Conservation (phyloP, 2,329 filamentous ascomycete genomes). For the Fusarium cyanostomum region DNA sequence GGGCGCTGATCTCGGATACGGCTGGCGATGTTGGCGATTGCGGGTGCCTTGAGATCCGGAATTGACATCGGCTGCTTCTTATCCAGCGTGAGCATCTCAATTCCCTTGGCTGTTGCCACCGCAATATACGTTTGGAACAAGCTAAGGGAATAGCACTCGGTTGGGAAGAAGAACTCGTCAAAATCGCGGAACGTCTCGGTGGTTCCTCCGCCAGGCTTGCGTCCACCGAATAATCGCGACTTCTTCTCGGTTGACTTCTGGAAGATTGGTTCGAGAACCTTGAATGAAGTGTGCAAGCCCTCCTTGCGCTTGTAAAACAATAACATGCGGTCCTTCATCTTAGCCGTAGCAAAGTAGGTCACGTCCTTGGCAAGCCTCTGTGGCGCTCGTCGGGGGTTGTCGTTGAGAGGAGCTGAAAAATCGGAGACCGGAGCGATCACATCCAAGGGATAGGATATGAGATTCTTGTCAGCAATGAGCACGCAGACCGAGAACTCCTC, state of each 20-base stretch:
- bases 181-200: constrained; percentile 98
- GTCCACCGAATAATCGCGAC: constrained; percentile 70
- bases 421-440: constrained; percentile 74
- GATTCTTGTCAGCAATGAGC: constrained; percentile 87
- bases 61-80: constrained; percentile 97
- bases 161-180: constrained; percentile 98
- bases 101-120: constrained; percentile 88
- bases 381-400: constrained; percentile 84
- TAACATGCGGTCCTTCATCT: constrained; percentile 95
- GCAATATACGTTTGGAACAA: constrained; percentile 95
- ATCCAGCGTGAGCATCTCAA: constrained; percentile 95
- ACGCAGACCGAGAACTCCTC: constrained; percentile 96
- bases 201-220: constrained; percentile 69
- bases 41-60: constrained; percentile 81
- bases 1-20: constrained; percentile 86
- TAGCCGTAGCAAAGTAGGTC: constrained; percentile 93
- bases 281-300: constrained; percentile 91
- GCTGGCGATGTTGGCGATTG: constrained; percentile 84
- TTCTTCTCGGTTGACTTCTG: constrained; percentile 91
- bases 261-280: constrained; percentile 93
- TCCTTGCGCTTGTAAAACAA: constrained; percentile 98
- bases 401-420: constrained; percentile 69
- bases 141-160: constrained; percentile 94
- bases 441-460: constrained; percentile 95
- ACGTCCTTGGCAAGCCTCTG: constrained; percentile 94